A percentile compares a stretch with the other conserved stretches of the same genome.
These are phyloP conservation scores for Fraxinus baroniana DNA, from an alignment of 305 asterid genomes.

Conservation along the genomic window DNA sequence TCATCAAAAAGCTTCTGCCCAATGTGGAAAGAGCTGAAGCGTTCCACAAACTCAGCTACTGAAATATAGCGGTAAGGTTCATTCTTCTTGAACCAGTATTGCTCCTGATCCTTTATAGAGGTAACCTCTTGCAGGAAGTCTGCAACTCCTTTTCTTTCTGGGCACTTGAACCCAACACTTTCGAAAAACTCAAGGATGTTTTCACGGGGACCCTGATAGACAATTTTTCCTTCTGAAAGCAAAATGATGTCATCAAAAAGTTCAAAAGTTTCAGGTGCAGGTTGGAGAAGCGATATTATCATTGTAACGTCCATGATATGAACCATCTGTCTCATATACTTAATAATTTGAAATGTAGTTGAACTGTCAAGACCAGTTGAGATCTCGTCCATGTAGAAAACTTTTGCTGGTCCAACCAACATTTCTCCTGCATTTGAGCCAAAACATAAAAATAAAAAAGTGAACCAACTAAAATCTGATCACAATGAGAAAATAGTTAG, in stretches of 20 bases:
- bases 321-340: conserved; percentile 44
- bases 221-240: conserved; percentile 41
- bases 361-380: conserved; percentile 50
- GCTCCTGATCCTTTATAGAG: conserved; percentile 45
- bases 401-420: conserved; percentile 51
- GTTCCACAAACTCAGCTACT: conserved; percentile 62
- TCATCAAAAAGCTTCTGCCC: conserved; percentile 72
- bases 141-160: conserved; percentile 45
- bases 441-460: background rate
- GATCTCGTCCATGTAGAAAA: conserved; percentile 51
- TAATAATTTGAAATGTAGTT: conserved; percentile 44
- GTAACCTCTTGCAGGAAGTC: conserved; percentile 44
- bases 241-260: conserved; percentile 43
- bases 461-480: background rate
- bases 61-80: conserved; percentile 65
- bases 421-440: conserved; percentile 36
- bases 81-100: conserved; percentile 71
- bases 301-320: conserved; percentile 38
- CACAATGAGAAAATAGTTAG: background rate
- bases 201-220: conserved; percentile 47
- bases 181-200: conserved; percentile 37
- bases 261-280: conserved; percentile 44
- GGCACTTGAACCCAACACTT: conserved; percentile 38
- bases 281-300: conserved; percentile 44
- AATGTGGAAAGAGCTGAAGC: conserved; percentile 61